Conservation (phyloP, 169 alveolate genomes). For the Cryptosporidium sp. region DNA sequence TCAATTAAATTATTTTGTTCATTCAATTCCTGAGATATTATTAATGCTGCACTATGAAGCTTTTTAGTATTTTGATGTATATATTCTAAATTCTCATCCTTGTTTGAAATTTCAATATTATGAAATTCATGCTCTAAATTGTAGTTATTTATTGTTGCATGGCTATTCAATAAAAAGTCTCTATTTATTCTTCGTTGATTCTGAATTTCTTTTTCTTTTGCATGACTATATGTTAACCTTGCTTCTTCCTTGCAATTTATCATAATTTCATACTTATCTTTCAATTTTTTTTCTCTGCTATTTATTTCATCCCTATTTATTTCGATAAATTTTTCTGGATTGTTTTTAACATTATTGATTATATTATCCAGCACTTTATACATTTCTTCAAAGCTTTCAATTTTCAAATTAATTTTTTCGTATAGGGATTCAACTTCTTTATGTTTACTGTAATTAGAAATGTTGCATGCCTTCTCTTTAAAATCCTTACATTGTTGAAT, state of each 20-base stretch:
- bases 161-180: constrained; percentile 9
- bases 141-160: background rate
- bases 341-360: background rate
- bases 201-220: constrained; percentile 10
- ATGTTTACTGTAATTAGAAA: background rate
- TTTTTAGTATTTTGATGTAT: constrained; percentile 41
- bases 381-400: constrained; percentile 16
- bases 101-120: constrained; percentile 5
- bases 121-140: background rate
- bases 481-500: background rate
- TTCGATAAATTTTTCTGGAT: constrained; percentile 40
- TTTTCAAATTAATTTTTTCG: constrained; percentile 1
- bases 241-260: constrained; percentile 14
- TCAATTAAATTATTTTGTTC: constrained; percentile 69
- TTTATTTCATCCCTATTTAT: constrained; percentile 35
- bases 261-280: background rate
- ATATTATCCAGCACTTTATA: constrained; percentile 10
- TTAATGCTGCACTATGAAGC: constrained; percentile 41
- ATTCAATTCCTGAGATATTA: constrained; percentile 61
- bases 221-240: background rate
- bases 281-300: constrained; percentile 32
- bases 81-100: constrained; percentile 15
- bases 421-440: background rate
- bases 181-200: constrained; percentile 24
- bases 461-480: background rate